Percentiles rank a stretch among this genome's conserved stretches.
Conservation (phyloP, 495 filamentous ascomycete species). For the Xylaria castorea region DNA sequence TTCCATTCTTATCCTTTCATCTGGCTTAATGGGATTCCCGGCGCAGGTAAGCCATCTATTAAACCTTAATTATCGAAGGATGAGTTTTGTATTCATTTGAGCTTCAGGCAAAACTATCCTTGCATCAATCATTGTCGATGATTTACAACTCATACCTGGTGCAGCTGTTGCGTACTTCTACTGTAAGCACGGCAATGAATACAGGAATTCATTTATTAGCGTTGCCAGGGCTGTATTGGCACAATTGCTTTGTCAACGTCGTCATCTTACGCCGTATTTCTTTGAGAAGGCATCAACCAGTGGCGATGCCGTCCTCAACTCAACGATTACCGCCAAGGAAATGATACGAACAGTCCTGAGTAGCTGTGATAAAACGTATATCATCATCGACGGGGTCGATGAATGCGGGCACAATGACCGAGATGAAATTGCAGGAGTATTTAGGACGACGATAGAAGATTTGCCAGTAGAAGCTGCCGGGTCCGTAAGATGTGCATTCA, state of each 20-base stretch:
- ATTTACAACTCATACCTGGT: neutral
- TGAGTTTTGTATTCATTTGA: neutral
- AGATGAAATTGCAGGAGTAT: conserved; percentile 29
- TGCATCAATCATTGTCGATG: conserved; percentile 3
- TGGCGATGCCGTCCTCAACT: conserved; percentile 33
- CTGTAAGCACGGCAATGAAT: conserved; percentile 42
- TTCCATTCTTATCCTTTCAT: neutral
- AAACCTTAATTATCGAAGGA: neutral
- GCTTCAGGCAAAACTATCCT: conserved; percentile 10
- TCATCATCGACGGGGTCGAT: conserved; percentile 53
- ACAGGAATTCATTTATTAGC: conserved; percentile 35
- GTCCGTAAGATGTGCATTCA: neutral
- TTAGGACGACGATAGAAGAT: conserved; percentile 22
- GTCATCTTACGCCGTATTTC: conserved; percentile 36
- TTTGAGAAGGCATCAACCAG: conserved; percentile 37
- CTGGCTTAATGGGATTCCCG: conserved; percentile 11
- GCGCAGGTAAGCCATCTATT: neutral
- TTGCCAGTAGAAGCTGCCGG: conserved; percentile 6
- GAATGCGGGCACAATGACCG: conserved; percentile 43
- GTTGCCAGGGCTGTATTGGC: conserved; percentile 40
- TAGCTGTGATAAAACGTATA: conserved; percentile 32
- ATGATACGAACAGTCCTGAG: conserved; percentile 31
- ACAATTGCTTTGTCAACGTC: conserved; percentile 42
- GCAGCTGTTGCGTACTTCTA: conserved; percentile 41
- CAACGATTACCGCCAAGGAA: conserved; percentile 6